phyloP scores from a whole-genome alignment of 2,329 filamentous ascomycete genomes.

The Neoarthrinium moseri region DNA sequence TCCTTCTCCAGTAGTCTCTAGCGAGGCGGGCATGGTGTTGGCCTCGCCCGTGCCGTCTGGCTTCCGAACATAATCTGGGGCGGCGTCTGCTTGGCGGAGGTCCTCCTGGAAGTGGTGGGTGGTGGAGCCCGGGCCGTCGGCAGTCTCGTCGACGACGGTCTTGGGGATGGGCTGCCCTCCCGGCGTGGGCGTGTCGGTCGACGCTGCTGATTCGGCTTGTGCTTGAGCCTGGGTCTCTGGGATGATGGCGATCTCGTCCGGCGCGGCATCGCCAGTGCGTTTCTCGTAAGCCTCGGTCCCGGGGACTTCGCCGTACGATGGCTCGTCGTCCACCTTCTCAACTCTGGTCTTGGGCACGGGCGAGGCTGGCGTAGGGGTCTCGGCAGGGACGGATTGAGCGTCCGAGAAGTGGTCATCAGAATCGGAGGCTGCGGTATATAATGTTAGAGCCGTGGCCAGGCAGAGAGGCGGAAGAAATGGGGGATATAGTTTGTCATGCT shows the following conservation, averaged over 20 bases:
- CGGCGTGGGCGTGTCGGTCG: slow-evolving; percentile 27
- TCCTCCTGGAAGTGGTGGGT: slow-evolving; percentile 42
- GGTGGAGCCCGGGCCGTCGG: slow-evolving; percentile 41
- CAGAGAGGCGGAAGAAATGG: no score
- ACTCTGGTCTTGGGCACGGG: slow-evolving; percentile 59
- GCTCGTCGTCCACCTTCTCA: slow-evolving; percentile 57
- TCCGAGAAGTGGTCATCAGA: slow-evolving; percentile 71
- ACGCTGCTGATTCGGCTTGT: slow-evolving; percentile 23
- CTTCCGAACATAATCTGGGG: slow-evolving; percentile 48
- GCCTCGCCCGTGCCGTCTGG: slow-evolving; percentile 36
- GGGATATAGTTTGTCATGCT: slow-evolving; percentile 19
- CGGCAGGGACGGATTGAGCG: slow-evolving; percentile 49
- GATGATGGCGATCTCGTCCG: slow-evolving; percentile 58
- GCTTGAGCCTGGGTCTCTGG: slow-evolving; percentile 28
- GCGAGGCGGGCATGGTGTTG: slow-evolving; percentile 22
- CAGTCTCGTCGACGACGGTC: slow-evolving; percentile 53
- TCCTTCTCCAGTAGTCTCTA: slow-evolving; percentile 28
- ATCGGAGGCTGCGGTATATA: slow-evolving; percentile 41
- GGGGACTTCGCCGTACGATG: slow-evolving; percentile 60
- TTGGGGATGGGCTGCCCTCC: slow-evolving; percentile 43
- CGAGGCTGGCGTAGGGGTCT: slow-evolving; percentile 40
- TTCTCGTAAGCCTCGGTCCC: slow-evolving; percentile 57
- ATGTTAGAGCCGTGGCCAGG: background rate
- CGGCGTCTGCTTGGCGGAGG: slow-evolving; percentile 49
- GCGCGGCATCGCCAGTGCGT: slow-evolving; percentile 55